These are phyloP conservation scores for Diaporthe helianthi DNA, from an alignment of 2,329 filamentous ascomycete genomes.

Conservation along the genomic window DNA sequence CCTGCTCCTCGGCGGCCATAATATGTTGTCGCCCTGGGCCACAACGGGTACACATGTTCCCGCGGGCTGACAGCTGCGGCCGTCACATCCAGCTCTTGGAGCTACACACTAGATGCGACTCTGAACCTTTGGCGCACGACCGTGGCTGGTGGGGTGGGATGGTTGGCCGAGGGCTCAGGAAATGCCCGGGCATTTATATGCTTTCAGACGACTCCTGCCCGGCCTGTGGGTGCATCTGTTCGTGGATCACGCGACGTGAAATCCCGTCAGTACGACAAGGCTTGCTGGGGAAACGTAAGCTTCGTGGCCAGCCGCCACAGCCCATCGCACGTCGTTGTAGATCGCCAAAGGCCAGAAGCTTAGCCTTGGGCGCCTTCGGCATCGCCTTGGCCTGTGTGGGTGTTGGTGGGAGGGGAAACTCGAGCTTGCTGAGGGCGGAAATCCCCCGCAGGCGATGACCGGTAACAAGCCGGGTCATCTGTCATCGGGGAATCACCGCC, in stretches of 20 bases:
- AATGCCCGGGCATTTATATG: constrained; percentile 12
- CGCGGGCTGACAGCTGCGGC: constrained; percentile 23
- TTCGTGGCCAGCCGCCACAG: constrained; percentile 4
- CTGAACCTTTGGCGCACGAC: constrained; percentile 15
- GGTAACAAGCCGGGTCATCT: constrained; percentile 12
- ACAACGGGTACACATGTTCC: constrained; percentile 16
- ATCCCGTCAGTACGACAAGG: not conserved
- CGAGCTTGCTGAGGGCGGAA: not conserved
- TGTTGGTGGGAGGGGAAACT: not conserved
- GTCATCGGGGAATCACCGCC: not conserved
- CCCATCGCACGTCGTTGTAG: constrained; percentile 18
- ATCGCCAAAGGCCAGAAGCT: constrained; percentile 16
- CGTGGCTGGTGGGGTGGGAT: not conserved
- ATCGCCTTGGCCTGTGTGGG: constrained; percentile 7
- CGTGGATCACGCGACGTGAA: not conserved
- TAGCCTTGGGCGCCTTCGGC: constrained; percentile 13
- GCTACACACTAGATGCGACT: constrained; percentile 20
- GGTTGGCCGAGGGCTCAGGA: not conserved
- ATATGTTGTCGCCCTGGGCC: not conserved
- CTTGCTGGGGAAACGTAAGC: not conserved
- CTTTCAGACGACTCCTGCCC: not conserved
- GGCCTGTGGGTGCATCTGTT: not conserved
- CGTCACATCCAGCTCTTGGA: constrained; percentile 18
- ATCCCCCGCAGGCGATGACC: not conserved
- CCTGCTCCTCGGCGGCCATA: not conserved